Percentiles rank a stretch among this genome's conserved stretches.
Conservation (phyloP, 1,284 basidiomycete species). For the Cryptococcus neoformans region DNA sequence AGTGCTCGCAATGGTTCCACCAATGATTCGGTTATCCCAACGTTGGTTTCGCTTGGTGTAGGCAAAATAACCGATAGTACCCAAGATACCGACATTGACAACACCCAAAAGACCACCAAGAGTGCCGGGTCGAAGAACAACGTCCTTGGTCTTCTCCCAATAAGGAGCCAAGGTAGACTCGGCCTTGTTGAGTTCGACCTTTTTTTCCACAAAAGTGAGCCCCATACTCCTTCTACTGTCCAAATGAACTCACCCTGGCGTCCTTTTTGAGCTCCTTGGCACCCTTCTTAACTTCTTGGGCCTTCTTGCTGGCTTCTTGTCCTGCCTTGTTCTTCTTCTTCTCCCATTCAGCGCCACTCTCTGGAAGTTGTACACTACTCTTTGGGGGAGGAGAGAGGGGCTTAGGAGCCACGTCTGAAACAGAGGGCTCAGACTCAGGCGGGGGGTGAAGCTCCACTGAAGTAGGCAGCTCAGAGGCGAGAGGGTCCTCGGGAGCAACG, state of each 20-base stretch:
- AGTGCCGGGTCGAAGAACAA: conserved; percentile 64
- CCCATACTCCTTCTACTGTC: not conserved
- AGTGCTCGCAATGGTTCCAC: conserved; percentile 57
- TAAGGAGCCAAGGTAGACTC: conserved; percentile 58
- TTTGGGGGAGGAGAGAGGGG: conserved; percentile 30
- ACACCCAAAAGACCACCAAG: conserved; percentile 70
- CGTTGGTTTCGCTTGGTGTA: conserved; percentile 65
- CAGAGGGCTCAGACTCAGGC: conserved; percentile 24
- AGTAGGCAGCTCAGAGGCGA: conserved; percentile 19
- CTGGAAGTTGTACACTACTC: conserved; percentile 23
- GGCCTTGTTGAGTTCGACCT: conserved; percentile 53
- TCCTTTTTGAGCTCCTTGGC: conserved; percentile 57
- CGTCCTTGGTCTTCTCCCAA: conserved; percentile 60
- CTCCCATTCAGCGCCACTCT: conserved; percentile 22
- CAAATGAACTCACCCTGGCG: conserved; percentile 46
- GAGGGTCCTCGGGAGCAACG: conserved; percentile 29
- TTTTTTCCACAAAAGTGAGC: conserved; percentile 2
- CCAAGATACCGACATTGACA: conserved; percentile 69
- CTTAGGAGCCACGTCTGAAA: conserved; percentile 25
- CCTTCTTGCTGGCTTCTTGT: conserved; percentile 49
- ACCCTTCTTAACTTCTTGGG: conserved; percentile 54
- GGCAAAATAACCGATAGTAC: conserved; percentile 61
- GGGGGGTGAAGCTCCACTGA: conserved; percentile 22
- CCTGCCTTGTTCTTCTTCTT: conserved; percentile 13
- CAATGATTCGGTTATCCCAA: conserved; percentile 59